Conservation (phyloP, 345 rosid genomes). For the Melaleuca quinquenervia region DNA sequence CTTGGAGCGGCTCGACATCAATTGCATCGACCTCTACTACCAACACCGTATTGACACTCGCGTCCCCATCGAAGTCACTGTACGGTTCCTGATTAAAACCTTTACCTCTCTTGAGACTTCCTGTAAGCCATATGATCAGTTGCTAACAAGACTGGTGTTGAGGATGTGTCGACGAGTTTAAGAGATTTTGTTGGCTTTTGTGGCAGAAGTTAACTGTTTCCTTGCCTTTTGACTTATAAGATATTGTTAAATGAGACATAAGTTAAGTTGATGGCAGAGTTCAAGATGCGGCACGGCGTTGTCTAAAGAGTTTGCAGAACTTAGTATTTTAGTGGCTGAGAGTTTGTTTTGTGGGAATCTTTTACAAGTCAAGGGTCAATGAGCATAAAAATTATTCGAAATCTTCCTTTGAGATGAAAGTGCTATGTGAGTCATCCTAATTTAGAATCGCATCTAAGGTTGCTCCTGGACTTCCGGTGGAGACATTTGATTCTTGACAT, state of each 20-base stretch:
- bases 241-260: background rate
- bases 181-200: background rate
- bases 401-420: background rate
- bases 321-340: background rate
- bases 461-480: background rate
- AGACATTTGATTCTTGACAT: background rate
- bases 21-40: conserved; percentile 50
- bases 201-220: background rate
- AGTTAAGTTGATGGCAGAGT: too few relatives aligned
- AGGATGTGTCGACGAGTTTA: too few relatives aligned
- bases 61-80: conserved; percentile 50
- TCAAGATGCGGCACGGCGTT: background rate
- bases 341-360: too few relatives aligned
- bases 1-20: conserved; percentile 38
- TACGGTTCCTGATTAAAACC: background rate
- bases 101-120: background rate
- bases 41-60: conserved; percentile 40
- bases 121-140: background rate
- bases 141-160: background rate
- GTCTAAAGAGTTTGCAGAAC: background rate
- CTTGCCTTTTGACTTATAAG: background rate
- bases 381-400: too few relatives aligned
- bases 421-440: background rate
- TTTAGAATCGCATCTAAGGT: background rate
- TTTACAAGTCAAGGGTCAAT: too few relatives aligned